Base-by-base conservation (phyloP, 2,329 filamentous ascomycete genomes). In the Stachybotrys echinatus region DNA sequence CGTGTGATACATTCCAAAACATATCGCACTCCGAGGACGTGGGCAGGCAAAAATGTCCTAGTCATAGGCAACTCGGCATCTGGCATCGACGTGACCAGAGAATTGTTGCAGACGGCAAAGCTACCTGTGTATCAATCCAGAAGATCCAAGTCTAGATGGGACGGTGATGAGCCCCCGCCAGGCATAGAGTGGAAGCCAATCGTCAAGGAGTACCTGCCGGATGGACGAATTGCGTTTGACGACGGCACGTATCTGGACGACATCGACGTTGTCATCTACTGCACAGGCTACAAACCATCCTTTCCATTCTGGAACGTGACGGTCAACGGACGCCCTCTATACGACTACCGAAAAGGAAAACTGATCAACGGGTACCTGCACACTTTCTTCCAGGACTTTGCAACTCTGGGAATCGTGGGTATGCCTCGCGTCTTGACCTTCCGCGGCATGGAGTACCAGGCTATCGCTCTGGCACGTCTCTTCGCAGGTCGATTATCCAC, bases 381-480 rank as follows among this genome's bases (percentile, higher is more conserved):
- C 56, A 79, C 76, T 0, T 81, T 81, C 59, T 69, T 79, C 46
- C 71, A 66, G 2, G 69, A 73, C 20, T 72, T 73, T 39, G 61
- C 69, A 0, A 76, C 73, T 0, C 61, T 84, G 0, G 80, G 68
- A 0, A 63, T 80, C 12, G 69, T 82, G 0, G 80, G 79, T 0
- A 58, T 80, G 6, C 77, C 77, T 2, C 70, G 76, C 1, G 72
- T 73, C 0, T 59, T 78, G 12, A 80, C 76, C 0, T 81, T 80
- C 50, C 62, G 77, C 6, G 75, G 73, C 34, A 80, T 80, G 52
- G 78, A 81, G 58, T 81, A 81, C 52, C 78, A 81, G 58, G 77
- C 75, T 2, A 65, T 80, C 39, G 76, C 77, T 1, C 61, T 81
- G 0, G 76, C 78, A 3, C 66, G 78, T 2, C 55, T 79, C 0